Percentiles rank a stretch among this genome's conserved stretches.
These are phyloP conservation scores for Rhizoctonia solani DNA, from an alignment of 1,284 basidiomycete species.

Conservation along the genomic window DNA sequence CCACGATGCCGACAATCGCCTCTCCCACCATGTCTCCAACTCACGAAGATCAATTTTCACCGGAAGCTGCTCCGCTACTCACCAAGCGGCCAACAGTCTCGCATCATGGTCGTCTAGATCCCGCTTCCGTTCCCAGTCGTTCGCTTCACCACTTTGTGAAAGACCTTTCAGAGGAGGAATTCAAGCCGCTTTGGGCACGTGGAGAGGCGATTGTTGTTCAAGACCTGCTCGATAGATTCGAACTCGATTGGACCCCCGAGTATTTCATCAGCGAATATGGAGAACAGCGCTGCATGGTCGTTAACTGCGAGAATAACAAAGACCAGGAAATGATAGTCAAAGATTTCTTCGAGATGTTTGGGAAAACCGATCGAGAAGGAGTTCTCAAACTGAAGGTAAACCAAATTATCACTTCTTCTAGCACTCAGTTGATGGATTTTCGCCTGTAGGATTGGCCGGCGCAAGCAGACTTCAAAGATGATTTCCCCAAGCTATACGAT, in stretches of 20 bases:
- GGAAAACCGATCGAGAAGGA: constrained; percentile 60
- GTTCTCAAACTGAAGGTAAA: constrained; percentile 81
- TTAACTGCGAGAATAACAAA: constrained; percentile 76
- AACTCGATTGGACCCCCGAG: constrained; percentile 77
- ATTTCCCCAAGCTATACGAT: constrained; percentile 84
- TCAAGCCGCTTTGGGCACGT: constrained; percentile 69
- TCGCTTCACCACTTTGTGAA: constrained; percentile 52
- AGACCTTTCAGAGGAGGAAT: constrained; percentile 62
- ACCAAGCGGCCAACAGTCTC: constrained; percentile 47
- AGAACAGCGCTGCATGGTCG: constrained; percentile 67
- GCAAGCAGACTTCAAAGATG: constrained; percentile 77
- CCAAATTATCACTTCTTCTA: constrained; percentile 20
- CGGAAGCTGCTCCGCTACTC: neutral
- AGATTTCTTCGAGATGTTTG: constrained; percentile 82
- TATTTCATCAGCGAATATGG: constrained; percentile 76
- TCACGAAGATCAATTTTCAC: constrained; percentile 7
- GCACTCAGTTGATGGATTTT: neutral
- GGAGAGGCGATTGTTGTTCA: constrained; percentile 80
- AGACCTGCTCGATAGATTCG: constrained; percentile 62
- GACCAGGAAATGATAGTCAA: constrained; percentile 67
- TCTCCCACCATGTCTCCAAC: constrained; percentile 31
- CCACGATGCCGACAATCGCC: constrained; percentile 3
- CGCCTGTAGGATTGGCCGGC: constrained; percentile 86
- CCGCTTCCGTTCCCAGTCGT: constrained; percentile 42
- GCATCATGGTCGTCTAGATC: constrained; percentile 51